Percentiles rank a stretch among this genome's conserved stretches.
phyloP scores from a whole-genome alignment of 2,329 filamentous ascomycete species.

The Cytospora paraplurivora region DNA sequence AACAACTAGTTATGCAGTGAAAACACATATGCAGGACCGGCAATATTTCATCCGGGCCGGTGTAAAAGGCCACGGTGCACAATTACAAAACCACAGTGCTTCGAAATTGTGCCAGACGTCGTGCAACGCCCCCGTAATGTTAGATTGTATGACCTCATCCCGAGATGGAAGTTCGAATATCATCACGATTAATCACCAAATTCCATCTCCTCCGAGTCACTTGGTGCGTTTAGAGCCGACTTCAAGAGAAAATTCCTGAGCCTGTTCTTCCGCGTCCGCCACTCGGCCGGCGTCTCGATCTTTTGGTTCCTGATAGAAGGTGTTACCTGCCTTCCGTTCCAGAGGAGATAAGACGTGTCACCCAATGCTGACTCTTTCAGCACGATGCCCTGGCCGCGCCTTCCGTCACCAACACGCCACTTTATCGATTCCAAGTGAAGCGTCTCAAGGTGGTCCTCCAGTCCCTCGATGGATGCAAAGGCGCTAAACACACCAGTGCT shows the following conservation, averaged over 20 bases:
- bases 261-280: not conserved
- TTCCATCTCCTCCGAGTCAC: not conserved
- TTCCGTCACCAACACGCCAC: slow-evolving; percentile 13
- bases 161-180: not conserved
- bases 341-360: not conserved
- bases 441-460: slow-evolving; percentile 1
- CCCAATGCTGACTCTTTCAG: not conserved
- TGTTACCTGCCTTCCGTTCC: not conserved
- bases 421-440: not conserved
- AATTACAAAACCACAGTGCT: no score
- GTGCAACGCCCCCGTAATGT: not conserved
- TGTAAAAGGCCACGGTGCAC: not conserved
- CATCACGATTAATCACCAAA: not conserved
- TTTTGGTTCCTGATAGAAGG: not conserved
- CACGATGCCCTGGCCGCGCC: not conserved
- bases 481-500: not conserved
- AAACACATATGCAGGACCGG: not conserved
- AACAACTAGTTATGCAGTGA: no score
- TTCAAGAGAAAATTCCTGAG: not conserved
- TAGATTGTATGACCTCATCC: not conserved
- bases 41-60: not conserved
- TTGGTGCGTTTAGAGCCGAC: not conserved
- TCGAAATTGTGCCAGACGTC: not conserved
- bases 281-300: not conserved
- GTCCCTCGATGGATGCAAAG: not conserved